Evolutionary conservation across 73 alveolate genomes (phyloP).

Genomic region (Paramecium sexaurelia): DNA sequence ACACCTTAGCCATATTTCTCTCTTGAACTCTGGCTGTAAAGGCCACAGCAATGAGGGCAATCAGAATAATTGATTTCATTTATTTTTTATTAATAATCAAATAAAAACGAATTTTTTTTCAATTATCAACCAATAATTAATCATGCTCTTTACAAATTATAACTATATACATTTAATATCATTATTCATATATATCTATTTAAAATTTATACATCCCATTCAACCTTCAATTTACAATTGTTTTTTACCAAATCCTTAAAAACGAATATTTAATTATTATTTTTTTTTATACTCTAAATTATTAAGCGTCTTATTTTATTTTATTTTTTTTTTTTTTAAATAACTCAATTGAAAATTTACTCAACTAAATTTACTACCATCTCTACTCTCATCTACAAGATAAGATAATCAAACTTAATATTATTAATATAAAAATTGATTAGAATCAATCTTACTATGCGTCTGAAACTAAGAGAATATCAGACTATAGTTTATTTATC

Average conservation of each 20-base stretch:
- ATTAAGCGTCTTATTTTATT: too few species aligned
- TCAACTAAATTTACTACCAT: too few species aligned
- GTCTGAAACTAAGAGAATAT: not conserved
- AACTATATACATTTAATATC: too few species aligned
- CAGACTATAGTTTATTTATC: not conserved
- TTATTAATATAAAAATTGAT: not conserved
- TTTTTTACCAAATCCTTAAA: not conserved
- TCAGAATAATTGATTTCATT: slow-evolving; percentile 30
- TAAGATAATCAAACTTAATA: not conserved
- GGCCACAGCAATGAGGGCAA: slow-evolving; percentile 44
- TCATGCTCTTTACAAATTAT: not conserved
- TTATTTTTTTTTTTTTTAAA: too few species aligned
- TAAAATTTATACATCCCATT: too few species aligned
- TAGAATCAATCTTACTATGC: not conserved
- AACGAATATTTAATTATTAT: too few species aligned
- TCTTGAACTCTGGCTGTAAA: slow-evolving; percentile 31
- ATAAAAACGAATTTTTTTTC: slow-evolving; percentile 13
- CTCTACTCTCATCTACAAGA: too few species aligned
- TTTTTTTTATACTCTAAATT: too few species aligned
- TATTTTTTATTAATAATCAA: not conserved
- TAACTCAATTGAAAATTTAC: too few species aligned
- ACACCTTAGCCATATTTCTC: slow-evolving; percentile 51
- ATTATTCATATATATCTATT: too few species aligned
- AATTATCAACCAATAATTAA: not conserved
- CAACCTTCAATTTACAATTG: too few species aligned